These are phyloP conservation scores for Termitomyces sp. DNA, from an alignment of 768 basidiomycete genomes.

Conservation along the genomic window DNA sequence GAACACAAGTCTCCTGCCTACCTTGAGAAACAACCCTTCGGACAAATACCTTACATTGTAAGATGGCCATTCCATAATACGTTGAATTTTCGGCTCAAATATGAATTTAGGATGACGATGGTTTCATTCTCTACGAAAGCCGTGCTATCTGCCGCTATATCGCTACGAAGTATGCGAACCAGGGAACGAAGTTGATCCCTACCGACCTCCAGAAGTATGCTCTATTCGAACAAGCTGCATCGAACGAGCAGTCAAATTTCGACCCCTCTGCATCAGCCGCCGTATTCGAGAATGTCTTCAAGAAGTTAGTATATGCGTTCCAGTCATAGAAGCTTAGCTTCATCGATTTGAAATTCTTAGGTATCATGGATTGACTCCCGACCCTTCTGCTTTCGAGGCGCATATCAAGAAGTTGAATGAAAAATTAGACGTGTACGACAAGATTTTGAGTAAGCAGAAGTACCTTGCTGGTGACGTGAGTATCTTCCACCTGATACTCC, in stretches of 20 bases:
- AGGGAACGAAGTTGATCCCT: slow-evolving; percentile 50
- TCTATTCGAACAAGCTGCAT: slow-evolving; percentile 46
- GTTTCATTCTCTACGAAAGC: slow-evolving; percentile 29
- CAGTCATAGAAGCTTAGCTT: too few relatives aligned
- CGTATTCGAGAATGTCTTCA: slow-evolving; percentile 43
- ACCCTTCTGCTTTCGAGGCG: slow-evolving; percentile 29
- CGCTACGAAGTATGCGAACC: slow-evolving; percentile 37
- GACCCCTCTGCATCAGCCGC: slow-evolving; percentile 38
- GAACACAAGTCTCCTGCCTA: slow-evolving; percentile 35
- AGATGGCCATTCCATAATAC: slow-evolving; percentile 14
- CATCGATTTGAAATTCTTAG: slow-evolving; percentile 18
- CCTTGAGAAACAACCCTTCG: slow-evolving; percentile 44
- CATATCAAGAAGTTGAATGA: slow-evolving; percentile 24
- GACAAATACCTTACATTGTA: slow-evolving; percentile 30
- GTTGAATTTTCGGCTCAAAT: neutral
- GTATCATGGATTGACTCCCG: slow-evolving; percentile 41
- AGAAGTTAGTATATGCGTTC: slow-evolving; percentile 28
- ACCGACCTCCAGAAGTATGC: slow-evolving; percentile 29
- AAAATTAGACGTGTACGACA: slow-evolving; percentile 50
- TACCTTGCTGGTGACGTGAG: slow-evolving; percentile 51
- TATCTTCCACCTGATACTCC: slow-evolving; percentile 44
- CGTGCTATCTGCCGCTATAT: slow-evolving; percentile 50
- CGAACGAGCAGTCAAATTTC: slow-evolving; percentile 49
- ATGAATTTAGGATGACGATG: slow-evolving; percentile 15
- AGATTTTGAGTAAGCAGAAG: slow-evolving; percentile 47